These are phyloP conservation scores for Gremmenia infestans DNA, from an alignment of 2,329 filamentous ascomycete species.

Conservation along the genomic window DNA sequence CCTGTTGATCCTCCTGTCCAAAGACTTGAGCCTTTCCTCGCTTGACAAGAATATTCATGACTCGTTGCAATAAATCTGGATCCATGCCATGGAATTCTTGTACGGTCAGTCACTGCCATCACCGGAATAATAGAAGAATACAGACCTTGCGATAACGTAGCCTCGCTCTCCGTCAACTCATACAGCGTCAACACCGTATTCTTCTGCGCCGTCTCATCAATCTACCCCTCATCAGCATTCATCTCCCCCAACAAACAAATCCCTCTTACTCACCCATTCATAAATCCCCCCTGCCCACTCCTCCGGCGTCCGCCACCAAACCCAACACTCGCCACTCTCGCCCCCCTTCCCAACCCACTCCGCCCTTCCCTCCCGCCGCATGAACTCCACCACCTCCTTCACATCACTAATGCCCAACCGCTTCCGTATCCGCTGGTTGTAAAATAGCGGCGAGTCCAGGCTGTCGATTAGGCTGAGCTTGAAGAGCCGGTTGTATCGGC, in stretches of 20 bases:
- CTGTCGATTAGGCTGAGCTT: constrained; percentile 63
- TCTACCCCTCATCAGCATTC: constrained; percentile 27
- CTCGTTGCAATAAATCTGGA: constrained; percentile 70
- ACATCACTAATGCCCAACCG: constrained; percentile 47
- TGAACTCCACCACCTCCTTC: constrained; percentile 53
- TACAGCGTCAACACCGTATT: constrained; percentile 87
- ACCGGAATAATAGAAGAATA: constrained; percentile 14
- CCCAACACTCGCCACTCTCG: constrained; percentile 53
- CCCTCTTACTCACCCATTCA: constrained; percentile 55
- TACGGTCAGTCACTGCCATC: neutral
- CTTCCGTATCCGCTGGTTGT: constrained; percentile 50
- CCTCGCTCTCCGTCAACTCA: constrained; percentile 85
- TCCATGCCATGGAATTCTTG: constrained; percentile 87
- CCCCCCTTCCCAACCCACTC: constrained; percentile 57
- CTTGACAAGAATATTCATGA: constrained; percentile 78
- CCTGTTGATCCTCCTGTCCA: constrained; percentile 78
- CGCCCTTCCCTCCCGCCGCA: constrained; percentile 54
- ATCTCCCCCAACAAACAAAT: neutral
- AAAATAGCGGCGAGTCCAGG: constrained; percentile 52
- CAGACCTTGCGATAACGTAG: constrained; percentile 61
- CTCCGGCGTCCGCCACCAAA: constrained; percentile 82
- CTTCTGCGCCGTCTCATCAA: constrained; percentile 84
- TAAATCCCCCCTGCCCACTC: constrained; percentile 83
- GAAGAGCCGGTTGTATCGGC: constrained; percentile 70
- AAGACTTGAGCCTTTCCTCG: constrained; percentile 91